Base-by-base conservation (phyloP, 2,329 filamentous ascomycete species). In the Hypoxylon sp. region DNA sequence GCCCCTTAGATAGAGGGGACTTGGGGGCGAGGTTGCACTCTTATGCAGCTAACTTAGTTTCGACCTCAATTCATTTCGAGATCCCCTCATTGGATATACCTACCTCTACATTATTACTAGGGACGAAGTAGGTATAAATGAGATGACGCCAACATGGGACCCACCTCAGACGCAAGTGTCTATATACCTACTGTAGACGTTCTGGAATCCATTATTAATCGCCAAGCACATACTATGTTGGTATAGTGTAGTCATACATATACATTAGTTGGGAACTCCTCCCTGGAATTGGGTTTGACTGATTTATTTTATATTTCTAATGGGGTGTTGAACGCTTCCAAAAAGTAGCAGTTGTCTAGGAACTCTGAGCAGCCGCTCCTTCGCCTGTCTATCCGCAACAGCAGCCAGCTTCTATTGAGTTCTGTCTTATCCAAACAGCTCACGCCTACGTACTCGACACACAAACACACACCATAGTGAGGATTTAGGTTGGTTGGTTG, bases 251-350 rank as follows among this genome's bases (percentile, higher is more conserved):
- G 11, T 6, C 17, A 11, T 30, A 60, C 6, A 11, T 35, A 17
- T 54, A 22, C 42, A 22, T 64, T 64, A 37, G 11, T 8, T 42
- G 37, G 14, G 8, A 44, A 3, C 14, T n/a, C 14, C 17, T 44
- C 7, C 20, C 6, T 22, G 14, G n/a, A 11, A 44, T 44, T 60
- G 37, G 37, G 37, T 68, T 68, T 69, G 30, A 64, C 63, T 64
- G 20, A 61, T 66, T 69, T 69, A 69, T 64, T 69, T 62, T 54
- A 53, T 63, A 40, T 17, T 56, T 67, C 64, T 70, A 70, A 62
- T 64, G 30, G 58, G 50, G 25, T 65, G 57, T 37, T 59, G 54
- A 69, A 63, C 53, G 63, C 58, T 66, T 69, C 48, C 61, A 49
- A 62, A 53, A 27, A 27, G 25, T 27, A 27, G n/a, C 8, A 17